phyloP scores from a whole-genome alignment of 345 rosid species.

The Melaleuca quinquenervia region DNA sequence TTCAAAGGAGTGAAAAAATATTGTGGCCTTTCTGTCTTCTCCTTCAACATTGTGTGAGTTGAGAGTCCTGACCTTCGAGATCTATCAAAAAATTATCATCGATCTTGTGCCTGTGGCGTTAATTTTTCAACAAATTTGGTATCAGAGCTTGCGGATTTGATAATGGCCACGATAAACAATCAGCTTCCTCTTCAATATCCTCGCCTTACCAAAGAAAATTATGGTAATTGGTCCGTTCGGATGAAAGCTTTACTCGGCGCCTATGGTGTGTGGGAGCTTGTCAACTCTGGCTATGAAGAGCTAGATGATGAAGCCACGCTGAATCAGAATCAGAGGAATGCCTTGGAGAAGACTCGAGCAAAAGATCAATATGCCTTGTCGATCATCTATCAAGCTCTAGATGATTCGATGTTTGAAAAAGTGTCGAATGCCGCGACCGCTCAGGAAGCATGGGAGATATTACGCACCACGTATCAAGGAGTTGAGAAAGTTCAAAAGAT shows the following conservation, averaged over 20 bases:
- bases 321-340: background rate
- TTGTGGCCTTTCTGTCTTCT: too few species aligned
- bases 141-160: too few species aligned
- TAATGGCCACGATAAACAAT: too few species aligned
- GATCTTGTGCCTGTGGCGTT: too few species aligned
- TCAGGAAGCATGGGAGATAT: background rate
- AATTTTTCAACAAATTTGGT: too few species aligned
- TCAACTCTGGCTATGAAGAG: background rate
- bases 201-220: background rate
- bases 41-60: too few species aligned
- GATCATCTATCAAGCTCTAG: background rate
- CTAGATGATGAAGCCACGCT: background rate
- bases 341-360: background rate
- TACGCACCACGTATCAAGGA: background rate
- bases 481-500: constrained; percentile 1
- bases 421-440: background rate
- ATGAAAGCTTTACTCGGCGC: background rate
- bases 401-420: constrained; percentile 3
- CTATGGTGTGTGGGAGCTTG: background rate
- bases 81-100: too few species aligned
- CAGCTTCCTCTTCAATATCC: background rate
- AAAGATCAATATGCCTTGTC: background rate
- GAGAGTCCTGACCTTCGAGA: too few species aligned
- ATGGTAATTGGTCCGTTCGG: background rate
- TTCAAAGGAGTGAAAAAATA: too few species aligned